phyloP scores from a whole-genome alignment of 208 protist genomes.

The Leishmania aethiopica region DNA sequence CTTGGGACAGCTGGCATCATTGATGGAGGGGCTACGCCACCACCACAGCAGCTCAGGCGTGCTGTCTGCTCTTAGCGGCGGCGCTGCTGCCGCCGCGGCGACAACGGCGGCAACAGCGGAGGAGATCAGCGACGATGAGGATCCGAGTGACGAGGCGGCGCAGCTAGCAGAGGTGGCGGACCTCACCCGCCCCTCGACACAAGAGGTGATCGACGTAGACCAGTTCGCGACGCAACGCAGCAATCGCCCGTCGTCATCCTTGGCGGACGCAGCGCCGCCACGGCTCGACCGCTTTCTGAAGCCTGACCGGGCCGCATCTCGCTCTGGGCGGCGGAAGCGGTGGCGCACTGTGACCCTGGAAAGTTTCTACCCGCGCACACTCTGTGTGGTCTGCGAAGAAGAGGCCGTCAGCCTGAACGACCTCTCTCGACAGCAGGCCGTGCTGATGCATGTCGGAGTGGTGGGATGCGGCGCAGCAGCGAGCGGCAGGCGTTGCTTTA shows the following conservation, averaged over 20 bases:
- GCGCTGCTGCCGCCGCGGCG: not conserved
- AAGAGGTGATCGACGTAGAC: conserved; percentile 33
- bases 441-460: conserved; percentile 6
- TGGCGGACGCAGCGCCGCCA: not conserved
- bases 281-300: not conserved
- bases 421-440: conserved; percentile 20
- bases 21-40: conserved; percentile 7
- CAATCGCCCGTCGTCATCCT: not conserved
- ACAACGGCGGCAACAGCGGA: not conserved
- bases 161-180: conserved; percentile 18
- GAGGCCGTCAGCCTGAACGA: conserved; percentile 34
- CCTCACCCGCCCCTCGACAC: conserved; percentile 15
- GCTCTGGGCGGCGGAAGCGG: not conserved
- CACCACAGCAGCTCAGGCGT: not conserved
- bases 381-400: conserved; percentile 47
- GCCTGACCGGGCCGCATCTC: not conserved
- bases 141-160: not conserved
- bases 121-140: conserved; percentile 23
- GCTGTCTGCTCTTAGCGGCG: not conserved
- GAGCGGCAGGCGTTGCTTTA: not conserved
- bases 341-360: conserved; percentile 39
- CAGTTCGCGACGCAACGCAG: conserved; percentile 36
- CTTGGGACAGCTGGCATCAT: not conserved
- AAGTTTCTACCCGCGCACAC: conserved; percentile 40
- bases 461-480: not conserved